Evolutionary conservation across 345 rosid species (phyloP), one percentile per base, ranked within the genome.

Genomic region (Dovyalis caffra): DNA sequence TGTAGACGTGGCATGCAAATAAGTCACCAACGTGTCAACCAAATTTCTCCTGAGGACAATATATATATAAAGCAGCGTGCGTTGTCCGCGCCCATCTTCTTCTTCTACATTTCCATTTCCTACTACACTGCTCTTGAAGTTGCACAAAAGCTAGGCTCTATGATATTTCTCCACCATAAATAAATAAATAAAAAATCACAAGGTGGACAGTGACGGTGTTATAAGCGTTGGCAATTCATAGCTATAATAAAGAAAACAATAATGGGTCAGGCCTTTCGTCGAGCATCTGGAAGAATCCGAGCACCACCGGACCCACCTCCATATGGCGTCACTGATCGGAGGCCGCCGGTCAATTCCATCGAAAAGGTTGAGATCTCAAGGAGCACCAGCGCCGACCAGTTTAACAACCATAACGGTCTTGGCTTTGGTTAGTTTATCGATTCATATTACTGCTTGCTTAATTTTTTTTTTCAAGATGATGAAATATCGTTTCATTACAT

Each of bases 221-320:
- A 51, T 51, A 18, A 23, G 57, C 25, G 1, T 20, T 51, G 57
- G n/a, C 57, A 51, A 20, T 49, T 51, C 6, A 7, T 37, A 18
- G 57, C 23, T 51, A 20, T 21, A 20, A 51, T 21, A 51, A 20
- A 51, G 60, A 53, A 28, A 62, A 16, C 28, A 37, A n/a, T 26
- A 45, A 92, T 93, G 99, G 98, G 98, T 66, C 98, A 96, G 88
- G 97, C 92, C 86, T 87, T 96, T 89, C 98, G 99, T 90, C 95
- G 98, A 90, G 98, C 97, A 37, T 77, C 87, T 84, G 97, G 97
- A 29, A 88, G 85, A 84, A 78, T 90, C 56, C 60, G 81, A 74
- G 80, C 85, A 74, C 25, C 76, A 51, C 25, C 76, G 28, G 90
- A 86, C 57, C 81, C 77, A 69, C 76, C 90, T 26, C 84, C 87